Evolutionary conservation across 768 basidiomycete genomes (phyloP).

Genomic region (Leccinum subgranulosum): DNA sequence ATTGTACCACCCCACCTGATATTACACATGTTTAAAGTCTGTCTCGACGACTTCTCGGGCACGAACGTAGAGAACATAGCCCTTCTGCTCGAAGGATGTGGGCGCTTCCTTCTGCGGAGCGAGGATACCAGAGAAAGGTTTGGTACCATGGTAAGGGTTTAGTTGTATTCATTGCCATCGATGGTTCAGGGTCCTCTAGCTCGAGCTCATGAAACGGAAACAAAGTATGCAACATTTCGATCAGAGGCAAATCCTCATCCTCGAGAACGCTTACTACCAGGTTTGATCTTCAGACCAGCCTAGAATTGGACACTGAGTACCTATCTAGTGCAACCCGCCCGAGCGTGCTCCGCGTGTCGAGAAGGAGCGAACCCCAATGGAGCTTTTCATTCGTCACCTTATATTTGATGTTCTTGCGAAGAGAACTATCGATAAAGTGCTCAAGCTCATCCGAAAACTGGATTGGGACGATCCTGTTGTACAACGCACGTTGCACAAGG

Average conservation of each 20-base stretch:
- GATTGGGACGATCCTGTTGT: conserved; percentile 85
- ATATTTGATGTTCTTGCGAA: conserved; percentile 90
- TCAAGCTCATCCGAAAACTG: conserved; percentile 88
- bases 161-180: not conserved
- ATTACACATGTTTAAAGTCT: conserved; percentile 95
- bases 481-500: conserved; percentile 68
- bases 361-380: conserved; percentile 81
- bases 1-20: conserved; percentile 90
- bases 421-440: conserved; percentile 93
- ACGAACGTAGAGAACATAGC: conserved; percentile 93
- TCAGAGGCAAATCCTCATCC: conserved; percentile 78
- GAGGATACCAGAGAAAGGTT: conserved; percentile 89
- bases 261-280: conserved; percentile 99
- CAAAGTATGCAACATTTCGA: conserved; percentile 93
- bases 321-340: conserved; percentile 86
- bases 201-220: conserved; percentile 94
- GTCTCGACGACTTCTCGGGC: conserved; percentile 91
- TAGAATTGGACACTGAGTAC: conserved; percentile 10
- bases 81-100: conserved; percentile 88
- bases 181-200: conserved; percentile 41
- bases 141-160: conserved; percentile 68
- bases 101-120: conserved; percentile 82
- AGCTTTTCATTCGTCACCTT: conserved; percentile 94
- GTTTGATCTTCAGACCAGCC: conserved; percentile 35
- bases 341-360: conserved; percentile 84